These are phyloP conservation scores for Leccinum rimulosum DNA, from an alignment of 768 basidiomycete genomes.

Conservation along the genomic window DNA sequence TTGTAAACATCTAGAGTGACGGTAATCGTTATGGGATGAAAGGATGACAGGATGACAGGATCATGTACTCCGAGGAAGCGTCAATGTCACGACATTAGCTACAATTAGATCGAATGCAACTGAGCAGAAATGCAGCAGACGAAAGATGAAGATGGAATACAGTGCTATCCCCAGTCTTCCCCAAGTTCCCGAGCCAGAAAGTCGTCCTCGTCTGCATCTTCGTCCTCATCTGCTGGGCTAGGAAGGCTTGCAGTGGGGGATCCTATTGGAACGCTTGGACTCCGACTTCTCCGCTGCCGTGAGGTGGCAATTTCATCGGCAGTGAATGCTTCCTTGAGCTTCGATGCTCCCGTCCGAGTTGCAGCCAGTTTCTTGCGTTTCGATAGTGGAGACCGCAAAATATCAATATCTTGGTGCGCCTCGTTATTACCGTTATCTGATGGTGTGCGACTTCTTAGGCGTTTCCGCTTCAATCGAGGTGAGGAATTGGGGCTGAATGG, in stretches of 20 bases:
- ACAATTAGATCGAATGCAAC: slow-evolving; percentile 21
- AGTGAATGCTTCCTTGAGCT: slow-evolving; percentile 63
- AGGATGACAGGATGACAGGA: neutral
- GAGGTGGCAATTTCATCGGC: slow-evolving; percentile 46
- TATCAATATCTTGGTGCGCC: slow-evolving; percentile 41
- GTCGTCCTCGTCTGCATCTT: slow-evolving; percentile 70
- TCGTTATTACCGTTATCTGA: slow-evolving; percentile 50
- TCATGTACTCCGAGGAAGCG: slow-evolving; percentile 1
- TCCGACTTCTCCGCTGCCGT: slow-evolving; percentile 22
- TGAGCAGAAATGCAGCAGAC: slow-evolving; percentile 2
- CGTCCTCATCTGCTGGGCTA: slow-evolving; percentile 44
- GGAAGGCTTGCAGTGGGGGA: slow-evolving; percentile 11
- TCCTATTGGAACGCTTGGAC: slow-evolving; percentile 16
- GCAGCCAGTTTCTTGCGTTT: slow-evolving; percentile 78
- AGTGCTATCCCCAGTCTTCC: slow-evolving; percentile 68
- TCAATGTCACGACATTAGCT: slow-evolving; percentile 19
- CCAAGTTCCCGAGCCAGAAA: slow-evolving; percentile 79
- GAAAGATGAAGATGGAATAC: neutral
- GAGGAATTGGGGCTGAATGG: slow-evolving; percentile 38
- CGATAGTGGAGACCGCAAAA: slow-evolving; percentile 64
- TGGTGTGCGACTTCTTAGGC: slow-evolving; percentile 69
- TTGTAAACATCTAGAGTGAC: slow-evolving; percentile 36
- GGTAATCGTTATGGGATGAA: neutral
- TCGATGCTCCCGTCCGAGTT: slow-evolving; percentile 62
- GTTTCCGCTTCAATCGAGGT: slow-evolving; percentile 58